Base-by-base conservation (phyloP, 306 rosid genomes). In the Trifolium repens region DNA sequence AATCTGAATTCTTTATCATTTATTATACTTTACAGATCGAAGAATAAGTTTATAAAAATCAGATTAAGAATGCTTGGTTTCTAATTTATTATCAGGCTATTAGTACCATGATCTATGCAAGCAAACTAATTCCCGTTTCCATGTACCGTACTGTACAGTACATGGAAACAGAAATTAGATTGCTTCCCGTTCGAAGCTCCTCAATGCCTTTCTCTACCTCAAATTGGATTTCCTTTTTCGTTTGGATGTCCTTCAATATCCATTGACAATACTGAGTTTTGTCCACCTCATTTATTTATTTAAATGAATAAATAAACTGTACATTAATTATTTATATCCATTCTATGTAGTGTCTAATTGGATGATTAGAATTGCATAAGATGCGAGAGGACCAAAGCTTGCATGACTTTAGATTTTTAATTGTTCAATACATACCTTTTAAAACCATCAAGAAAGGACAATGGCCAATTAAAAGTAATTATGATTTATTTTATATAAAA, bases 21-120 rank as follows among this genome's bases (percentile, higher is more conserved):
- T 71, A 19, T 30, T 60, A 27, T 65, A 47, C 52, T 52, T 43
- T 14, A 58, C 16, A 7, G 32, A 26, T 46, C 7, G 39, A 67
- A 37, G 35, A 68, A 50, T 10, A 26, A 67, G 30, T 19, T 34
- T 19, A 19, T 58, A 32, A 27, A 24, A 37, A 26, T 40, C 55
- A 39, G 46, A 71, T 62, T 50, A 49, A 71, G 77, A 62, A 50
- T 63, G 59, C 17, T 64, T 26, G 13, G 60, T 63, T 71, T 78
- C 35, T 61, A 44, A 70, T 61, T 13, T 70, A 34, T 62, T 62
- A 53, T 53, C 12, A 49, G 66, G 71, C 35, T 40, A 60, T 63
- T 47, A 15, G 22, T 49, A 26, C 44, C 16, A 49, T 24, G 40
- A n/a, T 60, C 60, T 16, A 49, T 15, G 15, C 46, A 46, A 69